phyloP scores from a whole-genome alignment of 805 yeast genomes.

The Starmerella tilneyi region DNA sequence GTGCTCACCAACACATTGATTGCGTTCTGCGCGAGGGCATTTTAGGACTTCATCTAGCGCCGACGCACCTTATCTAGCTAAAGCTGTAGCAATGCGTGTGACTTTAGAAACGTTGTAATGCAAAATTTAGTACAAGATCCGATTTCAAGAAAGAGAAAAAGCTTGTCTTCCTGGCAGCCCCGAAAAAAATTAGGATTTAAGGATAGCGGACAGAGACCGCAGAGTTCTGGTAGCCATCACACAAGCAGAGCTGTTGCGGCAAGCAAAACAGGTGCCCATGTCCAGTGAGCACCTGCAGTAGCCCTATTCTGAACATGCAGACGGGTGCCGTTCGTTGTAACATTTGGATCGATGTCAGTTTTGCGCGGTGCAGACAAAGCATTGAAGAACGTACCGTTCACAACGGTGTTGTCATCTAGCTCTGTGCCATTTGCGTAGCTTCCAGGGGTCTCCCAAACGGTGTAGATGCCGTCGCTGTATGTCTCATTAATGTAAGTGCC shows the following conservation, averaged over 20 bases:
- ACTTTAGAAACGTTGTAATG: no score
- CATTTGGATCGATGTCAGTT: constrained; percentile 10
- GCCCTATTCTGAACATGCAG: constrained; percentile 6
- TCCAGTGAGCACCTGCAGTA: not conserved
- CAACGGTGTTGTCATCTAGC: constrained; percentile 1
- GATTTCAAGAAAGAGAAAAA: no score
- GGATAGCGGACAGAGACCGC: no score
- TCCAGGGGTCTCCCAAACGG: not conserved
- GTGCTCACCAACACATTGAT: no score
- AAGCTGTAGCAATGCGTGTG: no score
- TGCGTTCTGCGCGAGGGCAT: no score
- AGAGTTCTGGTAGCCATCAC: no score
- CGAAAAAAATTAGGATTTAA: not conserved
- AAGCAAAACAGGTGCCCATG: not conserved
- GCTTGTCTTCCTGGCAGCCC: no score
- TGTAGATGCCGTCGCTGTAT: not conserved
- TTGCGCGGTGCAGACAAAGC: not conserved
- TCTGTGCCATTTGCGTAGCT: constrained; percentile 8
- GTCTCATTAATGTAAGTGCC: constrained; percentile 8
- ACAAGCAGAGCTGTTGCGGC: constrained; percentile 1
- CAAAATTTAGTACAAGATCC: no score
- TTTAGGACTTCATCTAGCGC: no score
- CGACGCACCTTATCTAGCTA: no score
- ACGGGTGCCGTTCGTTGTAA: constrained; percentile 13
- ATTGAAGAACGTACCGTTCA: constrained; percentile 13